Conservation (phyloP, 164 flowering plant species). For the Magnolia kwangsiensis region DNA sequence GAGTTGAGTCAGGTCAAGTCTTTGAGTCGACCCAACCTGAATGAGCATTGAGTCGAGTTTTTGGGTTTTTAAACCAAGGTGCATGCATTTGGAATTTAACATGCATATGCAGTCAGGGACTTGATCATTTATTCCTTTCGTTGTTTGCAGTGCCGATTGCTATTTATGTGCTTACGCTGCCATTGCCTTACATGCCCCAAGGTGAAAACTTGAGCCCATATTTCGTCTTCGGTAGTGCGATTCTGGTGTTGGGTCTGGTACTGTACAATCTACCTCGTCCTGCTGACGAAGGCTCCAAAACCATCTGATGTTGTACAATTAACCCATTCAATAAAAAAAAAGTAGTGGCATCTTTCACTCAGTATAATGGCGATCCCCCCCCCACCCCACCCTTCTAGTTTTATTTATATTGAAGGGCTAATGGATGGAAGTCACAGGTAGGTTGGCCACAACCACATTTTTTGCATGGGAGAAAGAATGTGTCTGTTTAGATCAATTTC, state of each 20-base stretch:
- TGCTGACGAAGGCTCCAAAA: slow-evolving; percentile 28
- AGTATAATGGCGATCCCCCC: too few species aligned
- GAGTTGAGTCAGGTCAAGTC: too few species aligned
- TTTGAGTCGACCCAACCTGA: too few species aligned
- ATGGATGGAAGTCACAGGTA: neutral
- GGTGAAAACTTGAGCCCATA: slow-evolving; percentile 58
- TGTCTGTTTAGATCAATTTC: too few species aligned
- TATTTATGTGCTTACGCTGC: slow-evolving; percentile 64
- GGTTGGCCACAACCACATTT: too few species aligned
- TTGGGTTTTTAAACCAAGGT: neutral
- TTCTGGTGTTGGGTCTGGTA: slow-evolving; percentile 63
- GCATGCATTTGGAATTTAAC: neutral
- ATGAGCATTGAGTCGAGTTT: too few species aligned
- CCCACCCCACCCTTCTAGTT: neutral
- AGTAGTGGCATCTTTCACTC: neutral
- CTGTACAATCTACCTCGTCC: slow-evolving; percentile 56
- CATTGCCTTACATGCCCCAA: slow-evolving; percentile 72
- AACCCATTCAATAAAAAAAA: neutral
- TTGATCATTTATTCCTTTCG: neutral
- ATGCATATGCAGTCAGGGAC: neutral
- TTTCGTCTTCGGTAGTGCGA: slow-evolving; percentile 53
- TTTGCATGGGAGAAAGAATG: too few species aligned
- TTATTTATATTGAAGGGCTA: neutral
- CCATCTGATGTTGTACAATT: slow-evolving; percentile 9
- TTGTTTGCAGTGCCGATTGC: slow-evolving; percentile 67